A percentile compares a stretch with the other conserved stretches of the same genome.
Conservation (phyloP, 1,284 basidiomycete genomes). For the Earliella scabrosa region DNA sequence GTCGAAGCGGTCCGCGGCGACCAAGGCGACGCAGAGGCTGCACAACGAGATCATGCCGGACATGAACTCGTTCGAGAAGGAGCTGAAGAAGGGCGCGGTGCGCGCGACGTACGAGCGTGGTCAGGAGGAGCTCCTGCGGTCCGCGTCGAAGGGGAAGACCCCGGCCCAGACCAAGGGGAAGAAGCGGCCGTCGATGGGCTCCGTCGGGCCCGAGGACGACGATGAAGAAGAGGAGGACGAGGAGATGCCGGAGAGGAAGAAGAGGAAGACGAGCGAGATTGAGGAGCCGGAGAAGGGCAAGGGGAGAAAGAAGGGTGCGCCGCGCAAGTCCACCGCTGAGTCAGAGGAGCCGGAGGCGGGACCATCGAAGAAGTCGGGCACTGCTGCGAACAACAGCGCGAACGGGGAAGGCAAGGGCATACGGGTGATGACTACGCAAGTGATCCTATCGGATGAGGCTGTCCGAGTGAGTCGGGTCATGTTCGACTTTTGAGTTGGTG, state of each 20-base stretch:
- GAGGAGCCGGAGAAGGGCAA: conserved; percentile 25
- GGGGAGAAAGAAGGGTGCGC: conserved; percentile 24
- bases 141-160: conserved; percentile 26
- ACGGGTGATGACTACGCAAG: conserved; percentile 64
- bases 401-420: conserved; percentile 28
- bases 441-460: conserved; percentile 55
- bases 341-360: conserved; percentile 18
- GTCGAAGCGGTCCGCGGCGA: conserved; percentile 63
- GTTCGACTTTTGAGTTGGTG: background rate
- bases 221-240: conserved; percentile 32
- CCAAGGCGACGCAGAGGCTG: conserved; percentile 63
- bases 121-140: conserved; percentile 2
- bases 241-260: conserved; percentile 40
- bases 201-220: conserved; percentile 26
- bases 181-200: conserved; percentile 29
- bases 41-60: conserved; percentile 79
- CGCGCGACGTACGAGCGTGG: conserved; percentile 32
- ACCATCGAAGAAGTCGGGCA: conserved; percentile 18
- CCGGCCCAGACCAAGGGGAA: conserved; percentile 35
- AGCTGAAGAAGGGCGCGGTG: conserved; percentile 53
- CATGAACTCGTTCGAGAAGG: conserved; percentile 66
- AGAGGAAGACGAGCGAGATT: conserved; percentile 26
- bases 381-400: conserved; percentile 5
- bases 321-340: conserved; percentile 9
- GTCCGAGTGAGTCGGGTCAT: conserved; percentile 48